Base-by-base conservation (phyloP, 371 early-diverging fungal species). In the Chytridium lagenaria region DNA sequence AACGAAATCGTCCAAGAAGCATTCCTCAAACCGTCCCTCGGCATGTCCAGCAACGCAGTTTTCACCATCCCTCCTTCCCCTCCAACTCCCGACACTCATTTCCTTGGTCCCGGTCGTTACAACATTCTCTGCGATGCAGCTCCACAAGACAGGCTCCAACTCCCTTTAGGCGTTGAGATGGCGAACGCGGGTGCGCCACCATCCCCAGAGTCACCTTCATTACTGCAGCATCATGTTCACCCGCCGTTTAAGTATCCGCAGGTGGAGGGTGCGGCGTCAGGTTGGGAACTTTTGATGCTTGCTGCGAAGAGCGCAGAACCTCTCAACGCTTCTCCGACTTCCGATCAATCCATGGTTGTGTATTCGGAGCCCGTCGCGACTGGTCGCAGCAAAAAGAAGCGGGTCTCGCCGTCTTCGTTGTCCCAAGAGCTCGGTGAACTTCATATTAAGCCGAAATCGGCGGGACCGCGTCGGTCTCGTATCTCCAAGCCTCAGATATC, bases 71-170 rank as follows among this genome's bases (percentile, higher is more conserved):
- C 44, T 12, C 44, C 44, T 19, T n/a, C 55, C 26, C 55, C 12
- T 52, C 55, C 5, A 52, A 5, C 26, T 26, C 26, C 55, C n/a
- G 55, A 22, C 12, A 52, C n/a, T n/a, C 5, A 12, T 34, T 61
- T 61, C 63, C 36, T 61, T 38, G 63, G 63, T 34, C 63, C 63
- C 3, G 63, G 63, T 28, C 63, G 34, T 5, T 19, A 36, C 36
- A 61, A 61, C 63, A 22, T 61, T 61, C 63, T 61, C 34, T 61
- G 55, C 26, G 55, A 44, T 19, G n/a, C n/a, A n/a, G n/a, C 26
- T 12, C 12, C 55, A 5, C 55, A 52, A 52, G 55, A 10, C 26
- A n/a, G n/a, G n/a, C n/a, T 52, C 55, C 12, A 23, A 10, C 55
- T 52, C 26, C 12, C 55, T 23, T 5, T 26, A 10, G 5, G 55